phyloP scores from a whole-genome alignment of 2,329 filamentous ascomycete genomes.

The Colletotrichum sp. region DNA sequence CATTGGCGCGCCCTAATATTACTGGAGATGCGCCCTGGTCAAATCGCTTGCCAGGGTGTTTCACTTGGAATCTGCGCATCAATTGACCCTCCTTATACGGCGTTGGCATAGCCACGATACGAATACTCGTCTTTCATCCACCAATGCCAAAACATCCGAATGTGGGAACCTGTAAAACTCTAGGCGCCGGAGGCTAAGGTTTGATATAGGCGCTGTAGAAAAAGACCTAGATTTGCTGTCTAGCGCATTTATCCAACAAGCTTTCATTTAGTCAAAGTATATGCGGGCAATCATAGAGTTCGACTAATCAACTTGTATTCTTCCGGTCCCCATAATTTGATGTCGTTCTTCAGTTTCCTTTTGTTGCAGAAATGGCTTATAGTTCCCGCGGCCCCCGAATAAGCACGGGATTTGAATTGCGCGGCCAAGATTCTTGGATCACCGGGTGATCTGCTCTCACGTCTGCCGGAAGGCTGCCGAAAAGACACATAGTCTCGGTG shows the following conservation, averaged over 20 bases:
- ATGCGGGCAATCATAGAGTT: neutral
- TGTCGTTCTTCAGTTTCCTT: neutral
- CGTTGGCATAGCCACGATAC: neutral
- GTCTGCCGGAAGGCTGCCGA: too few relatives aligned
- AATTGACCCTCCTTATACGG: neutral
- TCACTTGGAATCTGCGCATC: neutral
- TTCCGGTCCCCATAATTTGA: neutral
- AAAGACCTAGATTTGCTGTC: neutral
- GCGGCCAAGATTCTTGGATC: neutral
- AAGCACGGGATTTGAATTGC: neutral
- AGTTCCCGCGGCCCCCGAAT: neutral
- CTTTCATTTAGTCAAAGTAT: neutral
- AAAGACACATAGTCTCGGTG: neutral
- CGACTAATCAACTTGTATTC: neutral
- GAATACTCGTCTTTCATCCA: neutral
- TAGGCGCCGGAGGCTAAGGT: neutral
- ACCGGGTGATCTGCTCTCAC: neutral
- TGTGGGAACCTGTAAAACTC: neutral
- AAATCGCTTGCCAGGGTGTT: neutral
- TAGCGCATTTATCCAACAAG: neutral
- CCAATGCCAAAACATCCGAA: neutral
- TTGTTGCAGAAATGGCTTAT: neutral
- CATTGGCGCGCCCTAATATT: neutral
- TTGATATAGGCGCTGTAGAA: neutral
- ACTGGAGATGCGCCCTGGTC: neutral